Percentiles rank a stretch among this genome's conserved stretches.
Conservation (phyloP, 2,329 filamentous ascomycete species). For the Plectosphaerella cucumerina region DNA sequence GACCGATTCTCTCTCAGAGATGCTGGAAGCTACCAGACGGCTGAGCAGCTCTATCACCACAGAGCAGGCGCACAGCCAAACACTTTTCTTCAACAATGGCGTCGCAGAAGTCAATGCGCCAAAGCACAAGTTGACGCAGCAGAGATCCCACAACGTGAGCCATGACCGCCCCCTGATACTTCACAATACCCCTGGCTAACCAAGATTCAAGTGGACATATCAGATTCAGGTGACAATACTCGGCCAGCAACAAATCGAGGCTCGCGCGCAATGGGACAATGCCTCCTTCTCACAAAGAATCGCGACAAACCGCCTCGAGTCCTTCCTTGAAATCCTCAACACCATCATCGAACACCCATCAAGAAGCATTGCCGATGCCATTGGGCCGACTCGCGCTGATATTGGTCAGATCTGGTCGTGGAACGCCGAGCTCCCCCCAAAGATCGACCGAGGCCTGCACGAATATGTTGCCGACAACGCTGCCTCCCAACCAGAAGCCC, state of each 20-base stretch:
- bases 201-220: slow-evolving; percentile 15
- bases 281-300: slow-evolving; percentile 10
- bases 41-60: neutral
- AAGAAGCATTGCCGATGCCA: slow-evolving; percentile 8
- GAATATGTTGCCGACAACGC: slow-evolving; percentile 38
- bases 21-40: slow-evolving; percentile 7
- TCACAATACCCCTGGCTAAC: neutral
- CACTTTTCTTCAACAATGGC: slow-evolving; percentile 12
- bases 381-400: slow-evolving; percentile 25
- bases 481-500: slow-evolving; percentile 26
- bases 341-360: slow-evolving; percentile 11
- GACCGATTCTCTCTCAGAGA: slow-evolving; percentile 8
- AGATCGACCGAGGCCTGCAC: slow-evolving; percentile 39
- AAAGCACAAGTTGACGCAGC: neutral
- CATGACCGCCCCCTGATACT: neutral
- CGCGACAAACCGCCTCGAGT: slow-evolving; percentile 12
- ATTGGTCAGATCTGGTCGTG: slow-evolving; percentile 41
- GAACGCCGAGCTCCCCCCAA: slow-evolving; percentile 37
- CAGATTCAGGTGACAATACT: slow-evolving; percentile 12
- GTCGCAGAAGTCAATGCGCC: neutral
- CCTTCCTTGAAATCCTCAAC: slow-evolving; percentile 14
- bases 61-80: slow-evolving; percentile 1
- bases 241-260: slow-evolving; percentile 7
- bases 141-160: neutral
- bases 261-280: slow-evolving; percentile 14